Conservation (phyloP, 305 asterid genomes). For the Salvia sclarea region DNA sequence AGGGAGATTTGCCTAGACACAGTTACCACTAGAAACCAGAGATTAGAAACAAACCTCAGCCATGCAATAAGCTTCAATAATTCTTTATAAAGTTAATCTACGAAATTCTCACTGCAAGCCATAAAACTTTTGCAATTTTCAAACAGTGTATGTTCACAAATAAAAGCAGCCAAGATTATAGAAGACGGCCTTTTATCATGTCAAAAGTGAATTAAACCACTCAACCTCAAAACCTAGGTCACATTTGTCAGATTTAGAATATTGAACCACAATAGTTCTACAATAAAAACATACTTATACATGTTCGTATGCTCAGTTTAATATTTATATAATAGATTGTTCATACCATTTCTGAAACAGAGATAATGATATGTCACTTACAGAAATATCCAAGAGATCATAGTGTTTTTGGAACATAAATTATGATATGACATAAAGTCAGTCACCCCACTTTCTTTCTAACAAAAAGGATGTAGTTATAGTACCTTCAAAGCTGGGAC, state of each 20-base stretch:
- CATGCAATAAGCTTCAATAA: constrained; percentile 6
- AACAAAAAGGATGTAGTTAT: constrained; percentile 13
- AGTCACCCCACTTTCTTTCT: constrained; percentile 17
- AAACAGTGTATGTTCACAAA: neutral
- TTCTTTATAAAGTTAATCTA: neutral
- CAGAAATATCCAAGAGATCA: neutral
- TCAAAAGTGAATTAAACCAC: constrained; percentile 10
- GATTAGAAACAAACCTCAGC: neutral
- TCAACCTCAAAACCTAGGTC: neutral
- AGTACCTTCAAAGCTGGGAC: constrained; percentile 79
- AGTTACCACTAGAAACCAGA: constrained; percentile 4
- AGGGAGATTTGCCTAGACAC: constrained; percentile 2
- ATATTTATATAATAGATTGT: constrained; percentile 13
- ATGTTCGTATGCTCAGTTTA: neutral
- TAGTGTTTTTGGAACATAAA: constrained; percentile 15
- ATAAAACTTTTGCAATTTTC: neutral
- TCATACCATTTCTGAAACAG: constrained; percentile 5
- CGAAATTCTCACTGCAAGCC: constrained; percentile 20
- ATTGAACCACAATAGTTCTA: neutral
- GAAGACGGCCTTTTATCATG: neutral
- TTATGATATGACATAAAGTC: constrained; percentile 22
- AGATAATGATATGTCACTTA: constrained; percentile 4
- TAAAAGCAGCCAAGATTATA: constrained; percentile 9
- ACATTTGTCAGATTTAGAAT: neutral
- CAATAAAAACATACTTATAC: neutral